Base-by-base conservation (phyloP, 352 stramenopile genomes). In the Pythium guiyangense region DNA sequence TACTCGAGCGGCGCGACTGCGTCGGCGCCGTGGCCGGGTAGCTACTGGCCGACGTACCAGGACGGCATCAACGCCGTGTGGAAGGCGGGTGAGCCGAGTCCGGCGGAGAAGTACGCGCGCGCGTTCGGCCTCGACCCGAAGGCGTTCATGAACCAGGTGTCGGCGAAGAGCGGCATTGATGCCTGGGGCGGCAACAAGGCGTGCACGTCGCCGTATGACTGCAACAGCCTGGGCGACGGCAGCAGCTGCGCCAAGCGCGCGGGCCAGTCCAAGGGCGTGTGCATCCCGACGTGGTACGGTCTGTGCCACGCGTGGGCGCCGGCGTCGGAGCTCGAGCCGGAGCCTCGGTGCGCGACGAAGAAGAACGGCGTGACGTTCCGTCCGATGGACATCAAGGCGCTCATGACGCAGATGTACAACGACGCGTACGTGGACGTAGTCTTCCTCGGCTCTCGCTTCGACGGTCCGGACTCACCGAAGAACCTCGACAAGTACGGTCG, bases 1-100 rank as follows among this genome's bases (percentile, higher is more conserved):
- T 77, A 73, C 48, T 34, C 49, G 4, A 54, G 50, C 2, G 63
- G 34, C 12, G 31, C 49, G 25, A 60, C 60, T 3, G 37, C 40
- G 22, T 54, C 2, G 5, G 66, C 40, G 17, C 73, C 73, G 49
- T 83, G 73, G 73, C 66, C 73, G 0, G 45, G 67, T 10, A 77
- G 70, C 49, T 88, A 88, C 69, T 88, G 74, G 74, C 77, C 77
- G 5, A 69, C 55, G 39, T 80, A 76, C 64, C 61, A 74, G 52
- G 77, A 88, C 64, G 68, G 74, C 54, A 88, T 88, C 67, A 85
- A 88, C 66, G 34, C 54, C 52, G 48, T 61, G 9, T 75, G 73
- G 77, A 67, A 51, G 1, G 47, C 52, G 1, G 64, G 34, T 5
- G 18, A 57, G 26, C 10, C 47, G 49, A 72, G n/a, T n/a, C n/a